Evolutionary conservation across 2,329 filamentous ascomycete genomes (phyloP).

Genomic region (Aspergillus pseudonomiae): DNA sequence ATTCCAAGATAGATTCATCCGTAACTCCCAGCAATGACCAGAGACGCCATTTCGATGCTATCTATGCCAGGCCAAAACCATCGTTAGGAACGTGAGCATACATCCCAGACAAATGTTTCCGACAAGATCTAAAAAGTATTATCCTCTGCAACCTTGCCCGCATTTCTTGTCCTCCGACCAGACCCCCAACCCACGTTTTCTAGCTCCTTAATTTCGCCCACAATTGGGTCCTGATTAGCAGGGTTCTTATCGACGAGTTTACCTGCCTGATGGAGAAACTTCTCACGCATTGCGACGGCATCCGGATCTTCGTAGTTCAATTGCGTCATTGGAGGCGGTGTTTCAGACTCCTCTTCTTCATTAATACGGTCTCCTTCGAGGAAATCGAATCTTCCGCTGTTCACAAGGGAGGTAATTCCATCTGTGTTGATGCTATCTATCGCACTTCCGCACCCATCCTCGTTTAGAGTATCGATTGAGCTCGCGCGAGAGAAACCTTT

Average conservation of each 20-base stretch:
- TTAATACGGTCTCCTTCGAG: slow-evolving; percentile 23
- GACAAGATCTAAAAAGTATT: slow-evolving; percentile 7
- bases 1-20: not conserved
- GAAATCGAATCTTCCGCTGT: slow-evolving; percentile 37
- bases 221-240: slow-evolving; percentile 19
- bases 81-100: not conserved
- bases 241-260: slow-evolving; percentile 44
- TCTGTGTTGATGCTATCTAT: slow-evolving; percentile 34
- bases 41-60: slow-evolving; percentile 6
- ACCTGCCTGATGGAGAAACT: slow-evolving; percentile 51
- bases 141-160: slow-evolving; percentile 25
- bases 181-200: slow-evolving; percentile 39
- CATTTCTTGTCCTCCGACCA: slow-evolving; percentile 40
- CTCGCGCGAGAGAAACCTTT: slow-evolving; percentile 46
- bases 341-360: slow-evolving; percentile 36
- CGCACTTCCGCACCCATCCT: slow-evolving; percentile 43
- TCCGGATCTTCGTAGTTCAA: slow-evolving; percentile 54
- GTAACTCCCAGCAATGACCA: not conserved
- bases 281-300: slow-evolving; percentile 59
- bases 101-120: not conserved
- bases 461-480: slow-evolving; percentile 54
- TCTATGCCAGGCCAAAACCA: not conserved
- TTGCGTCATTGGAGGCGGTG: slow-evolving; percentile 50
- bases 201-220: slow-evolving; percentile 37
- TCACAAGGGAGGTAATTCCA: slow-evolving; percentile 35